These are phyloP conservation scores for Rhizophagus clarus DNA, from an alignment of 192 early-diverging fungal genomes.

Conservation along the genomic window DNA sequence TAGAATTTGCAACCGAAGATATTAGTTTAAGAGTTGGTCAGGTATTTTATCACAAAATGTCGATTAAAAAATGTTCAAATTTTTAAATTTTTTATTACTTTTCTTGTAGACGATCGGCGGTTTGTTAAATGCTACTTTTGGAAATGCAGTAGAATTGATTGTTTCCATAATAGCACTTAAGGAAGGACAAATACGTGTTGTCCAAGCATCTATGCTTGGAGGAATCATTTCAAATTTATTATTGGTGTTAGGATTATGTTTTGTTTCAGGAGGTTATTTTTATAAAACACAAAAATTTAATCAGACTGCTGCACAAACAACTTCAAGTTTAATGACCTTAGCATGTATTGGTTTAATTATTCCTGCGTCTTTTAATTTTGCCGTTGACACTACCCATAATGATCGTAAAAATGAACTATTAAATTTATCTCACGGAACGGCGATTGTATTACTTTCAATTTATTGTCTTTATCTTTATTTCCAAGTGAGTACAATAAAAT, in stretches of 20 bases:
- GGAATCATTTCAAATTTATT: conserved; percentile 87
- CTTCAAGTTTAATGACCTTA: conserved; percentile 63
- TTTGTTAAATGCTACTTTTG: conserved; percentile 70
- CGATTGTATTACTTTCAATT: conserved; percentile 69
- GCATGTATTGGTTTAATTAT: conserved; percentile 68
- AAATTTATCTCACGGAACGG: conserved; percentile 64
- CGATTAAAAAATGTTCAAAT: conserved; percentile 45
- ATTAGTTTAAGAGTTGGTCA: conserved; percentile 67
- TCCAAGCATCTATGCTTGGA: conserved; percentile 70
- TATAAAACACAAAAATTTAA: conserved; percentile 62
- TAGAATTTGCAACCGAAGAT: conserved; percentile 82
- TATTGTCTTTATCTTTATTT: conserved; percentile 77
- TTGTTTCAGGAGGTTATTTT: not conserved
- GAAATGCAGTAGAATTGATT: conserved; percentile 88
- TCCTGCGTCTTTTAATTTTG: conserved; percentile 62
- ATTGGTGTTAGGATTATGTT: conserved; percentile 81
- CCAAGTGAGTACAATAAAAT: conserved; percentile 58
- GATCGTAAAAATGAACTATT: conserved; percentile 53
- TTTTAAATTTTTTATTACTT: too few relatives aligned
- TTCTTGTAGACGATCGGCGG: conserved; percentile 38
- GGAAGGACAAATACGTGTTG: conserved; percentile 61
- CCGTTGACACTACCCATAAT: conserved; percentile 48
- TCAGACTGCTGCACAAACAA: conserved; percentile 71
- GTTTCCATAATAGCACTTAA: conserved; percentile 74
- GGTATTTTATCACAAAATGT: conserved; percentile 35